Conservation (phyloP, 208 protist genomes). For the Leishmania braziliensis region DNA sequence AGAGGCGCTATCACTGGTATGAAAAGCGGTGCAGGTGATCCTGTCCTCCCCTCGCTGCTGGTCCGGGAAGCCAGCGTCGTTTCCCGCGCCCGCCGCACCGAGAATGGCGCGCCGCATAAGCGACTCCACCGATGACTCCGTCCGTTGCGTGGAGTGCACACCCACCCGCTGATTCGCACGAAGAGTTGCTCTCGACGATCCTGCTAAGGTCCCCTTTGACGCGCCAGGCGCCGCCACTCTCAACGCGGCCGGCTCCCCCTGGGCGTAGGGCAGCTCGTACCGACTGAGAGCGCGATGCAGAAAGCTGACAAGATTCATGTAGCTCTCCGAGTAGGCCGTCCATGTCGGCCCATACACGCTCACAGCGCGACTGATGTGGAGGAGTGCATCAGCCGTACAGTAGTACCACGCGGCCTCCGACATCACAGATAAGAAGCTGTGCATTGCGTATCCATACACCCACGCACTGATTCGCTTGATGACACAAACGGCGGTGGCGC, state of each 20-base stretch:
- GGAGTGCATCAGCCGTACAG: conserved; percentile 28
- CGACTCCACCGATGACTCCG: background rate
- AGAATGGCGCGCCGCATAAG: background rate
- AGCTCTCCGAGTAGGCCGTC: conserved; percentile 23
- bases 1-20: background rate
- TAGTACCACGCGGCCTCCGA: conserved; percentile 31
- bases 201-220: background rate
- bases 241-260: background rate
- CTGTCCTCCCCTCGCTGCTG: background rate
- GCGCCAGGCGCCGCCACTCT: background rate
- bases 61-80: background rate
- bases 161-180: background rate
- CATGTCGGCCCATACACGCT: conserved; percentile 20
- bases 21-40: background rate
- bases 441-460: conserved; percentile 12
- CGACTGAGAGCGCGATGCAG: conserved; percentile 26
- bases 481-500: background rate
- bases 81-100: background rate
- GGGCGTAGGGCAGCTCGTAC: background rate
- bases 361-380: conserved; percentile 28
- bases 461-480: background rate
- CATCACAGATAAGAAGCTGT: conserved; percentile 23
- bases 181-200: background rate
- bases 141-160: background rate
- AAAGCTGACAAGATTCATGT: conserved; percentile 25